Base-by-base conservation (phyloP, 148 eudicot genomes). In the Spergularia bocconei region DNA sequence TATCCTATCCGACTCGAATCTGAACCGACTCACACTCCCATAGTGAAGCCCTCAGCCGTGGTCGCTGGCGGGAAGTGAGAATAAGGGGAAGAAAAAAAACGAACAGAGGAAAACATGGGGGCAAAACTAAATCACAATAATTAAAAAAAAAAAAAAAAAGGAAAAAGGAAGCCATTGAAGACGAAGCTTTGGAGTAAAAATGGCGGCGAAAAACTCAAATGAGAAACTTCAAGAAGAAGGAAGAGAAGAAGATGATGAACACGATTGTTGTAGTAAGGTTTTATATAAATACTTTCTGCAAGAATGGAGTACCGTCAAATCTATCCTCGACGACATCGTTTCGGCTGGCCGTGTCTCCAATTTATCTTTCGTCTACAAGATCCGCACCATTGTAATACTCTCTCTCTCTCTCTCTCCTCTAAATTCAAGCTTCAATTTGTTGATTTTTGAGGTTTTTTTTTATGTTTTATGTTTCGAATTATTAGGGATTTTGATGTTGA, bases 251-350 rank as follows among this genome's bases (percentile, higher is more conserved):
- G 84, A 56, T 13, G 91, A 70, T 60, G 93, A 86, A 47, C 86
- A 91, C 76, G 90, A 88, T 73, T 87, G 93, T 15, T 86, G 86
- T 70, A 90, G 87, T 63, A 83, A 83, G 54, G 97, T 89, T 72
- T 73, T 93, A 12, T 88, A 85, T 23, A 85, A 82, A 67, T 91
- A 87, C 79, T 93, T 93, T 72, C 87, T 93, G 13, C 88, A 78
- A 54, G 98, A 93, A 80, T 93, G 98, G 98, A 86, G 74, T 58
- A 77, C 79, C 57, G 87, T 93, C 82, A 91, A 90, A 74, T 88
- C 96, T 15, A 82, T 90, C 72, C 86, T 94, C 72, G 84, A 89
- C 85, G 84, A 83, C 77, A 91, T 94, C 84, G 84, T 94, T 77
- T 89, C 88, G 15, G 23, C 63, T 55, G 86, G 85, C 52, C 78